phyloP scores from a whole-genome alignment of 2,329 filamentous ascomycete species.

The Botrytis elliptica region DNA sequence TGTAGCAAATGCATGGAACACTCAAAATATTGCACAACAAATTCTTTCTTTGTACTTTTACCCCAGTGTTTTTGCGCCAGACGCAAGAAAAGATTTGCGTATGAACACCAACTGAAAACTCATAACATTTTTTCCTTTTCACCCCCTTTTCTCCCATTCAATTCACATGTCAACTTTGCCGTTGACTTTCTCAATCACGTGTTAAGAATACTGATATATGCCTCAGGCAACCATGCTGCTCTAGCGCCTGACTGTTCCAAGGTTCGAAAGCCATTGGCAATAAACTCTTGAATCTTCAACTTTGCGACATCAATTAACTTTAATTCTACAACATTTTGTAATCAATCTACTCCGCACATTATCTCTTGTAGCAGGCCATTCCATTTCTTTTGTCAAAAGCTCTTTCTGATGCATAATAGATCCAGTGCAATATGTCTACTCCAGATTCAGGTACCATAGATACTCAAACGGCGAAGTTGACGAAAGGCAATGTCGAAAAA shows the following conservation, averaged over 20 bases:
- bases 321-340: background rate
- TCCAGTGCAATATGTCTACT: constrained; percentile 22
- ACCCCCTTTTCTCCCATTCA: background rate
- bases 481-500: background rate
- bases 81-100: background rate
- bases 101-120: background rate
- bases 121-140: background rate
- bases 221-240: background rate
- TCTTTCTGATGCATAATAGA: constrained; percentile 22
- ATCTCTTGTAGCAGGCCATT: constrained; percentile 18
- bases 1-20: background rate
- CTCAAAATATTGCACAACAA: background rate
- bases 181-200: background rate
- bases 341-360: background rate
- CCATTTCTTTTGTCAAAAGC: constrained; percentile 21
- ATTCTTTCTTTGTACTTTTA: background rate
- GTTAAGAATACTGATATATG: fast-evolving
- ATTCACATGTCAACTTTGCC: too few relatives aligned
- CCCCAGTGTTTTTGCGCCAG: background rate
- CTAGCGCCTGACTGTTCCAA: constrained; percentile 6
- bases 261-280: background rate
- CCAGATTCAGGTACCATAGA: constrained; percentile 18
- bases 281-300: background rate
- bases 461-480: constrained; percentile 7
- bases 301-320: constrained; percentile 8